Evolutionary conservation across 805 yeast genomes (phyloP).

Genomic region (Yamadazyma sp.): DNA sequence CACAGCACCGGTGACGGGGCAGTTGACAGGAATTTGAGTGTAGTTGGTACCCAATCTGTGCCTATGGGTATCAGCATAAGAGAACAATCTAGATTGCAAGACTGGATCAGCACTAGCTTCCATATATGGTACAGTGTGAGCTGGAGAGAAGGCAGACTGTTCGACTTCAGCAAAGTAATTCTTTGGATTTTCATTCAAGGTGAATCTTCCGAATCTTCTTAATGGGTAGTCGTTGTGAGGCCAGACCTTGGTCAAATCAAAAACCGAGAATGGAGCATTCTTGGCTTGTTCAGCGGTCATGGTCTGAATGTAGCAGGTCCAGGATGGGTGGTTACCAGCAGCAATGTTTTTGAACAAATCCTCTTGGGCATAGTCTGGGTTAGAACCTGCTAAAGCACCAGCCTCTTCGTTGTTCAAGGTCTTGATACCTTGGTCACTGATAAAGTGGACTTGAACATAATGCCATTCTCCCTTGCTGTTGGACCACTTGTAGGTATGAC

Average conservation of each 20-base stretch:
- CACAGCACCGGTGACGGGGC: conserved; percentile 55
- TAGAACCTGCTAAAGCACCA: conserved; percentile 61
- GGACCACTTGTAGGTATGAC: conserved; percentile 80
- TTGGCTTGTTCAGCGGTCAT: conserved; percentile 83
- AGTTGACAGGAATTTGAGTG: conserved; percentile 83
- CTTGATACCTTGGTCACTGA: conserved; percentile 59
- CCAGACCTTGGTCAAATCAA: conserved; percentile 90
- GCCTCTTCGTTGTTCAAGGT: conserved; percentile 63
- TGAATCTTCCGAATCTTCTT: conserved; percentile 78
- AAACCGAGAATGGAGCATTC: conserved; percentile 72
- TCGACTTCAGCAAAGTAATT: conserved; percentile 76
- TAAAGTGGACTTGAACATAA: conserved; percentile 76
- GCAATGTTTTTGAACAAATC: conserved; percentile 79
- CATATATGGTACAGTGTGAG: conserved; percentile 71
- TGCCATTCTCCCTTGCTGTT: conserved; percentile 71
- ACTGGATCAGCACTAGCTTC: conserved; percentile 78
- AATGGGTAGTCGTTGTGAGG: conserved; percentile 83
- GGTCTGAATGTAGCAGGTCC: conserved; percentile 82
- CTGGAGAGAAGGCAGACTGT: conserved; percentile 65
- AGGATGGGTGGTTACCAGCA: conserved; percentile 72
- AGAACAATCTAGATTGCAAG: conserved; percentile 70
- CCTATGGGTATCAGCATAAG: conserved; percentile 75
- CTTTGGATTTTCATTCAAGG: conserved; percentile 77
- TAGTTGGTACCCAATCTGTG: conserved; percentile 74
- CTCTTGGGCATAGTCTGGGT: conserved; percentile 79